These are phyloP conservation scores for Aleurites moluccanus DNA, from an alignment of 441 rosid genomes.

Conservation along the genomic window DNA sequence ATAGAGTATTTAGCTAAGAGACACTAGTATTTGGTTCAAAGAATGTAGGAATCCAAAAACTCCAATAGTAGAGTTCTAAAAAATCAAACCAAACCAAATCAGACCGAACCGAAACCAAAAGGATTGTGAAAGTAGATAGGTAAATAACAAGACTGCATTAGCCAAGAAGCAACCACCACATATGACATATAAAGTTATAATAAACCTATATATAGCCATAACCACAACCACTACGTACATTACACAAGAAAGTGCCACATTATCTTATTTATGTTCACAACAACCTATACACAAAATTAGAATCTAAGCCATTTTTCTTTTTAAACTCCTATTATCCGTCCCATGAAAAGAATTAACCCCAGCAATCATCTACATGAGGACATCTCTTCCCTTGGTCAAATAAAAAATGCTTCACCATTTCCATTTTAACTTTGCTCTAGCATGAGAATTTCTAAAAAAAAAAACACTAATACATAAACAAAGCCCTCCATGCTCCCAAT, in stretches of 20 bases:
- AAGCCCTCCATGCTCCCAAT: constrained; percentile 16
- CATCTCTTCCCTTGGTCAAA: constrained; percentile 18
- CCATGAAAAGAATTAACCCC: constrained; percentile 22
- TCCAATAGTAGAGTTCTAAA: too few relatives aligned
- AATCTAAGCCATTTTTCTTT: constrained; percentile 16
- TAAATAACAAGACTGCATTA: too few relatives aligned
- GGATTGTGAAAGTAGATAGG: too few relatives aligned
- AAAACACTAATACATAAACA: constrained; percentile 16
- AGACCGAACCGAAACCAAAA: too few relatives aligned
- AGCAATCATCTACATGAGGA: constrained; percentile 8
- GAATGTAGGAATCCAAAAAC: too few relatives aligned
- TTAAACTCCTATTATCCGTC: constrained; percentile 17
- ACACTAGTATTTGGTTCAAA: too few relatives aligned
- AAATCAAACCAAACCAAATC: too few relatives aligned
- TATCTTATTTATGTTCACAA: constrained; percentile 30
- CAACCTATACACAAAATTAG: constrained; percentile 30
- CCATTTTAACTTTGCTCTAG: constrained; percentile 17
- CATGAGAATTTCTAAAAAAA: too few relatives aligned
- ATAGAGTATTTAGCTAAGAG: too few relatives aligned
- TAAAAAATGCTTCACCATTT: constrained; percentile 28
- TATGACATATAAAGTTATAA: too few relatives aligned
- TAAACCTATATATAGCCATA: background rate
- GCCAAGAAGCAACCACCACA: too few relatives aligned
- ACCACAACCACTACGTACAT: constrained; percentile 16
- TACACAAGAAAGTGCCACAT: background rate